Base-by-base conservation (phyloP, 2,329 filamentous ascomycete species). In the Aureobasidium sp. region DNA sequence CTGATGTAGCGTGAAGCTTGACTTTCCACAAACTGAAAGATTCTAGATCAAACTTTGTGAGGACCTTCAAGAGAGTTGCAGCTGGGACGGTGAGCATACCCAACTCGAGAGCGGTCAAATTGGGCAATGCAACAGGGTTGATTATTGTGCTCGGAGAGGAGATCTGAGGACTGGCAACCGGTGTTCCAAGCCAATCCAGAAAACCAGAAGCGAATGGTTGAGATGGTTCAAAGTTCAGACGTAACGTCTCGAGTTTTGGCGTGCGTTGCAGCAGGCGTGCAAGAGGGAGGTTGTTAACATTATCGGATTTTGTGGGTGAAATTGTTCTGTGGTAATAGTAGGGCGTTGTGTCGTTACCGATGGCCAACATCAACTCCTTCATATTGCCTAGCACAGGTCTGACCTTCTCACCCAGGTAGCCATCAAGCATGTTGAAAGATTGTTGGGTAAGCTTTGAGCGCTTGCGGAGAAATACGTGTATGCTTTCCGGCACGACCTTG, bases 381-480 rank as follows among this genome's bases (percentile, higher is more conserved):
- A 68, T 53, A 1, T 57, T 59, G 15, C 53, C 48, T 9, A 70
- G 61, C 5, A 67, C 64, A 12, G 65, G 63, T 20, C 41, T 36
- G 26, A 63, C 36, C 20, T 47, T 47, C n/a, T 50, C n/a, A 8
- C 51, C 52, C 24, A 57, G 13, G n/a, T 56, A 63, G 13, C 61
- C 61, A 27, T 63, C 52, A 13, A 66, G 32, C 5, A 68, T 39
- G 39, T 63, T 55, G 52, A 69, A 66, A 2, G 66, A 64, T 4
- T 27, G 9, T 37, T 62, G 56, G 20, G 60, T 26, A 5, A 59
- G 36, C 26, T 44, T 57, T 24, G 26, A 6, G 3, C 20, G 20
- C 27, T 63, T 53, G 27, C 69, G 67, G 5, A 71, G 64, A n/a
- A 71, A 68, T 6, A 69, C 66, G 37, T 70, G 65, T 5, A 71